These are phyloP conservation scores for Pseudogymnoascus sp. DNA, from an alignment of 2,329 filamentous ascomycete genomes.

Conservation along the genomic window DNA sequence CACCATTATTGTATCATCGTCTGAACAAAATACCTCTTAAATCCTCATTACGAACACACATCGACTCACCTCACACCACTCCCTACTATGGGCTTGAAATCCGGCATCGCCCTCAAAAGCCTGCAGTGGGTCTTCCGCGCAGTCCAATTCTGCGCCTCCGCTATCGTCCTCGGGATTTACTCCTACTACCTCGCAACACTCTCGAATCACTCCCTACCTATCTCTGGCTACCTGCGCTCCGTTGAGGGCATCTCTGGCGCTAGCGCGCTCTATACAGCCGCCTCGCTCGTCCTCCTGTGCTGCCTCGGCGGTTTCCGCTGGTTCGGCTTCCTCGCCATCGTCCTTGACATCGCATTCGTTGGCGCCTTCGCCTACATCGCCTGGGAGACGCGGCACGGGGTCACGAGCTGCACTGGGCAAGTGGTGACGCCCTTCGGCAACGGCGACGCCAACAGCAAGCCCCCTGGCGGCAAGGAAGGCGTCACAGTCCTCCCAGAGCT, in stretches of 20 bases:
- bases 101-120: constrained; percentile 58
- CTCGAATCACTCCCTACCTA: constrained; percentile 53
- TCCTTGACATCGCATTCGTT: constrained; percentile 70
- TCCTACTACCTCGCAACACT: constrained; percentile 77
- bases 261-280: constrained; percentile 65
- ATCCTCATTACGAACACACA: background rate
- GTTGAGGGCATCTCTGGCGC: constrained; percentile 72
- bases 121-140: constrained; percentile 65
- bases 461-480: constrained; percentile 26
- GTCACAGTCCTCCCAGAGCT: constrained; percentile 34
- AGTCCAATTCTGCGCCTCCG: constrained; percentile 65
- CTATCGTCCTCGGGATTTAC: constrained; percentile 70
- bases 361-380: constrained; percentile 78
- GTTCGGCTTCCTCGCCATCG: constrained; percentile 64
- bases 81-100: constrained; percentile 45
- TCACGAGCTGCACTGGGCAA: constrained; percentile 54
- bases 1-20: background rate
- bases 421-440: constrained; percentile 63
- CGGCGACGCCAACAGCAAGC: constrained; percentile 42
- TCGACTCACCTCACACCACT: background rate
- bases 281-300: constrained; percentile 68
- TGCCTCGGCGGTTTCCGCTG: constrained; percentile 68
- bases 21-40: background rate
- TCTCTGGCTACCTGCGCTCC: constrained; percentile 60
- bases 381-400: constrained; percentile 62